phyloP scores from a whole-genome alignment of 805 yeast species.

The Vanderwaltozyma polyspora region DNA sequence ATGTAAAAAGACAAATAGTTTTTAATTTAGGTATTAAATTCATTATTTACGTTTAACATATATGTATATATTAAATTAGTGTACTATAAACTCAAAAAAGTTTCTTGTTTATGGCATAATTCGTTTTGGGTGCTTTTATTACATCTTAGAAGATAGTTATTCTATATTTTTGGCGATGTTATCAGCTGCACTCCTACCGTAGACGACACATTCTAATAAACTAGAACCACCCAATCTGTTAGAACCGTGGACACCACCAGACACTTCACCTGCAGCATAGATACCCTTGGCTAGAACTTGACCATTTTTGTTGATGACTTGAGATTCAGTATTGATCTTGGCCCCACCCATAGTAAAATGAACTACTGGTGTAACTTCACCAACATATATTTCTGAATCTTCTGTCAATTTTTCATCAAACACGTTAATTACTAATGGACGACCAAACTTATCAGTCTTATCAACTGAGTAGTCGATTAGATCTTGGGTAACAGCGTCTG shows the following conservation, averaged over 20 bases:
- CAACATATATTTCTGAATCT: conserved; percentile 31
- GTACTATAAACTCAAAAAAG: no score
- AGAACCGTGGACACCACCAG: conserved; percentile 60
- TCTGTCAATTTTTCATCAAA: conserved; percentile 18
- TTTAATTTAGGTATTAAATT: no score
- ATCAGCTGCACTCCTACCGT: conserved; percentile 42
- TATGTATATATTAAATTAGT: no score
- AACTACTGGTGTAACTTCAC: conserved; percentile 48
- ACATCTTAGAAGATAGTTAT: neutral
- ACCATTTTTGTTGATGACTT: conserved; percentile 29
- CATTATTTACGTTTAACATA: no score
- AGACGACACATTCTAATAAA: conserved; percentile 49
- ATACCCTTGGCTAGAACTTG: conserved; percentile 32
- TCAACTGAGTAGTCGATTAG: conserved; percentile 15
- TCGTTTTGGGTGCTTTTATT: no score
- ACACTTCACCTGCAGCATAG: conserved; percentile 56
- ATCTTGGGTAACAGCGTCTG: conserved; percentile 15
- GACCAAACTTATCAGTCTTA: conserved; percentile 27
- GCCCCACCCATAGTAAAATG: conserved; percentile 66
- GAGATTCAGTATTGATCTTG: conserved; percentile 38
- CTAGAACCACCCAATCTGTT: conserved; percentile 52
- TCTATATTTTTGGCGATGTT: conserved; percentile 10
- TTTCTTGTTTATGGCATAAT: no score
- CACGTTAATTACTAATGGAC: conserved; percentile 26
- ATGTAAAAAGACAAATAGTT: no score